Conservation (phyloP, 2,329 filamentous ascomycete species). For the Ramularia endophylla region DNA sequence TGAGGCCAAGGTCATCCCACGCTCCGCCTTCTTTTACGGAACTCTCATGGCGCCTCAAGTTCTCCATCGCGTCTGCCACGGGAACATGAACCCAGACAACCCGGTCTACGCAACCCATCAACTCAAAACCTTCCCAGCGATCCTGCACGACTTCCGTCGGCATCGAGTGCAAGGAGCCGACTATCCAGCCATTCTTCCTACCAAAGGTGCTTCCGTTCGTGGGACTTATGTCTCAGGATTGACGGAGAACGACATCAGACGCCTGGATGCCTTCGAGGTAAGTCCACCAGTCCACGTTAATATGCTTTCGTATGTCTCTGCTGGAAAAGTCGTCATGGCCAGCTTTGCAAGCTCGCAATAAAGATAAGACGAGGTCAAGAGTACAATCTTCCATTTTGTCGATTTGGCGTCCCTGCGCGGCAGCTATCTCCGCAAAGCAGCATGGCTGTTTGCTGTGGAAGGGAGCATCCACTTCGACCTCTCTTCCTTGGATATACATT, state of each 20-base stretch:
- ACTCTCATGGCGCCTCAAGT: constrained; percentile 79
- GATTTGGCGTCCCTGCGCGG: too few species aligned
- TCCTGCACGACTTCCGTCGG: constrained; percentile 69
- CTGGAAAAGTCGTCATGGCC: too few species aligned
- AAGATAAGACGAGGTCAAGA: too few species aligned
- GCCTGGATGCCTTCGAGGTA: constrained; percentile 71
- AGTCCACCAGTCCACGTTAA: too few species aligned
- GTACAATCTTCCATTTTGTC: too few species aligned
- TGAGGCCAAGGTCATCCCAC: too few species aligned
- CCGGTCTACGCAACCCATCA: constrained; percentile 41
- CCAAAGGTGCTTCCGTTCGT: constrained; percentile 50
- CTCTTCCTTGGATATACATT: too few species aligned
- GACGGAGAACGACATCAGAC: constrained; percentile 66
- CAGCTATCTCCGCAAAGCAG: too few species aligned
- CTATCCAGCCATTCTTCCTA: constrained; percentile 70
- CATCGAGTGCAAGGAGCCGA: constrained; percentile 63
- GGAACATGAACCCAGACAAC: constrained; percentile 46
- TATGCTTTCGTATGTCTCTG: too few species aligned
- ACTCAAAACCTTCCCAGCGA: constrained; percentile 64
- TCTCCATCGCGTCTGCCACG: constrained; percentile 79
- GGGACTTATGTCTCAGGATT: constrained; percentile 74
- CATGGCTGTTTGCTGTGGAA: too few species aligned
- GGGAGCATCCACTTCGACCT: too few species aligned
- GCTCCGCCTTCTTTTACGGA: constrained; percentile 60
- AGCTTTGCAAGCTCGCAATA: too few species aligned